Conservation (phyloP, 1,284 basidiomycete species). For the Sporisorium iseilematis-ciliati region DNA sequence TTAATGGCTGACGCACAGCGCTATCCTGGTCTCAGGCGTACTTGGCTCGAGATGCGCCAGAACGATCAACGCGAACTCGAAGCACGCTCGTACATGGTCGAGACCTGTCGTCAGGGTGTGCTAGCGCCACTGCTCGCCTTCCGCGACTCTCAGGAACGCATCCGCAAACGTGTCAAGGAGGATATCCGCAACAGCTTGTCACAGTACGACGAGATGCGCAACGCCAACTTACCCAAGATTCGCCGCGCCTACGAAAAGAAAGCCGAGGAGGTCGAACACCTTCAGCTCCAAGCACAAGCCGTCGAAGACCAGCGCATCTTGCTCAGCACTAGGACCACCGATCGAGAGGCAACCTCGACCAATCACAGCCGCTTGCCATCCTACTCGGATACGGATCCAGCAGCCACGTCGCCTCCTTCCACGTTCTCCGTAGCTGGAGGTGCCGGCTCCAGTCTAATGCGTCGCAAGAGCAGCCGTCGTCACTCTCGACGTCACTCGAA, state of each 20-base stretch:
- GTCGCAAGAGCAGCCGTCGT: constrained; percentile 39
- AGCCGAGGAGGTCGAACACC: constrained; percentile 63
- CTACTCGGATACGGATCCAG: constrained; percentile 19
- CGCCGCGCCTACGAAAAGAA: constrained; percentile 60
- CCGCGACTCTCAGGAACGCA: constrained; percentile 64
- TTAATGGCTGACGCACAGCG: constrained; percentile 47
- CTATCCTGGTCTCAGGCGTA: constrained; percentile 39
- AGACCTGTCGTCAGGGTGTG: constrained; percentile 50
- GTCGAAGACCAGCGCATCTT: constrained; percentile 65
- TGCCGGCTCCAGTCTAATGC: constrained; percentile 14
- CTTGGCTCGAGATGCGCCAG: constrained; percentile 60
- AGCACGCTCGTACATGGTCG: constrained; percentile 52
- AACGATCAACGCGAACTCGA: constrained; percentile 61
- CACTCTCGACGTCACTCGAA: constrained; percentile 37
- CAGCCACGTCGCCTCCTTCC: constrained; percentile 21
- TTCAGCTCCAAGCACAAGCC: constrained; percentile 62
- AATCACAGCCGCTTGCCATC: constrained; percentile 18
- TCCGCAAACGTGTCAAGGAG: constrained; percentile 65
- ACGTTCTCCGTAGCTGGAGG: constrained; percentile 10
- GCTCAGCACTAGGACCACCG: constrained; percentile 40
- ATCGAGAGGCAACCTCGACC: constrained; percentile 15
- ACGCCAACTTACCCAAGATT: constrained; percentile 55
- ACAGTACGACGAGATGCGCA: constrained; percentile 65
- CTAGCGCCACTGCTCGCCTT: constrained; percentile 62
- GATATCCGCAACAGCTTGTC: constrained; percentile 55